Conservation (phyloP, 163 green algal species). For the Prototheca cutis region DNA sequence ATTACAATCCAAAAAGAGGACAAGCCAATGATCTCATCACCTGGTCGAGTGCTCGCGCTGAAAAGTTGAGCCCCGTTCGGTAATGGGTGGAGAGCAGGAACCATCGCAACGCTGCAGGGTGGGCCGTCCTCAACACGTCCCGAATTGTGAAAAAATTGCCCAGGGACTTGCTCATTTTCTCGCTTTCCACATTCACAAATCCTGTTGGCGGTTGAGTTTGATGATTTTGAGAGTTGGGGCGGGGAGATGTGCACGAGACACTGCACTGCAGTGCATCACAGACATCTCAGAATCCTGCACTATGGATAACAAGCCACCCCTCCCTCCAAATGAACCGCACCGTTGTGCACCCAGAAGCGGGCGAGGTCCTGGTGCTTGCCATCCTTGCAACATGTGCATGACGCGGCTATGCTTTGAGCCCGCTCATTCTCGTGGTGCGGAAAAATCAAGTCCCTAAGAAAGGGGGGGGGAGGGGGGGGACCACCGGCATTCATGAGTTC, state of each 20-base stretch:
- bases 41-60: slow-evolving; percentile 62
- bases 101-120: slow-evolving; percentile 79
- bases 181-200: slow-evolving; percentile 75
- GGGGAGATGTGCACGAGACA: too few species aligned
- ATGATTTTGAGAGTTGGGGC: too few species aligned
- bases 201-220: too few species aligned
- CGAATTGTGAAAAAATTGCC: slow-evolving; percentile 98
- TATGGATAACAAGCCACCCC: too few species aligned
- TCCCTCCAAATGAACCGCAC: too few species aligned
- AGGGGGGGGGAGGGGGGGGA: not conserved
- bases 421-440: slow-evolving; percentile 98
- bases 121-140: slow-evolving; percentile 71
- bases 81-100: slow-evolving; percentile 92
- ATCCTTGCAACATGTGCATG: too few species aligned
- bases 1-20: too few species aligned
- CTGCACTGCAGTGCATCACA: too few species aligned
- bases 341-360: slow-evolving; percentile 91
- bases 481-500: too few species aligned
- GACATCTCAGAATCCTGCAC: too few species aligned
- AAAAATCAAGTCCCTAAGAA: slow-evolving; percentile 66
- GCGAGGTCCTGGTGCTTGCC: slow-evolving; percentile 21
- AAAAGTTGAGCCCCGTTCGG: slow-evolving; percentile 87
- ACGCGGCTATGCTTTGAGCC: slow-evolving; percentile 71
- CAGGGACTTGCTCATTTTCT: slow-evolving; percentile 97
- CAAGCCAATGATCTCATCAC: too few species aligned